These are phyloP conservation scores for Huntiella abstrusa DNA, from an alignment of 2,329 filamentous ascomycete species.

Conservation along the genomic window DNA sequence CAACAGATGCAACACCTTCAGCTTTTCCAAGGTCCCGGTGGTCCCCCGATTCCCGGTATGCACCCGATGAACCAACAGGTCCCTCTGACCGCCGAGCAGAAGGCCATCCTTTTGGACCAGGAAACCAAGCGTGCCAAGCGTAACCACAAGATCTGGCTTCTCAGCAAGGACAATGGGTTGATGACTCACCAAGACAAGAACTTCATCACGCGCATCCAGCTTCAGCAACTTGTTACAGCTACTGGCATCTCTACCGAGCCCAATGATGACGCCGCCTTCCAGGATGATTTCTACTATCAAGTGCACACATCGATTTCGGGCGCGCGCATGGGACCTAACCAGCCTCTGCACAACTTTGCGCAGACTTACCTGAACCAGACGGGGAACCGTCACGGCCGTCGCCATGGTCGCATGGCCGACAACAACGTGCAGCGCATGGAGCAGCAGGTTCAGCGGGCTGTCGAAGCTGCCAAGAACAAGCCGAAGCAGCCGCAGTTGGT, in stretches of 20 bases:
- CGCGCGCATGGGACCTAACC: slow-evolving; percentile 74
- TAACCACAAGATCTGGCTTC: slow-evolving; percentile 90
- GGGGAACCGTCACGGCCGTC: slow-evolving; percentile 58
- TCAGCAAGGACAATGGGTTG: slow-evolving; percentile 85
- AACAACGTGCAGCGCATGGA: slow-evolving; percentile 99
- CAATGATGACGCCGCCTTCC: slow-evolving; percentile 59
- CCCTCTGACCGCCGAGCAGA: slow-evolving; percentile 72
- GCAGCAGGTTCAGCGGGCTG: slow-evolving; percentile 91
- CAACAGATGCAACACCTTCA: slow-evolving; percentile 40
- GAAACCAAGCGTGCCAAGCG: slow-evolving; percentile 91
- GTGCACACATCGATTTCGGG: slow-evolving; percentile 90
- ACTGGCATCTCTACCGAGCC: slow-evolving; percentile 72
- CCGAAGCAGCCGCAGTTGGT: slow-evolving; percentile 96
- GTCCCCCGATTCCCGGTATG: neutral
- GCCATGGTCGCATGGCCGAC: slow-evolving; percentile 67
- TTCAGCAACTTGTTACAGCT: slow-evolving; percentile 86
- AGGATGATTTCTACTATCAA: slow-evolving; percentile 97
- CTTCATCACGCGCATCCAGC: slow-evolving; percentile 92
- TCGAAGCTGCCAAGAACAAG: slow-evolving; percentile 91
- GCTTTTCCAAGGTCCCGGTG: slow-evolving; percentile 17
- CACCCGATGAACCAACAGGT: slow-evolving; percentile 23
- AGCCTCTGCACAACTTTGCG: slow-evolving; percentile 87
- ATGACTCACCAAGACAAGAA: slow-evolving; percentile 99
- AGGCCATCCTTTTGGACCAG: slow-evolving; percentile 65
- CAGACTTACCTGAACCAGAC: slow-evolving; percentile 97